Evolutionary conservation across 805 yeast species (phyloP), one percentile per base, ranked within the genome.

Genomic region (Kuraishia hungarica): DNA sequence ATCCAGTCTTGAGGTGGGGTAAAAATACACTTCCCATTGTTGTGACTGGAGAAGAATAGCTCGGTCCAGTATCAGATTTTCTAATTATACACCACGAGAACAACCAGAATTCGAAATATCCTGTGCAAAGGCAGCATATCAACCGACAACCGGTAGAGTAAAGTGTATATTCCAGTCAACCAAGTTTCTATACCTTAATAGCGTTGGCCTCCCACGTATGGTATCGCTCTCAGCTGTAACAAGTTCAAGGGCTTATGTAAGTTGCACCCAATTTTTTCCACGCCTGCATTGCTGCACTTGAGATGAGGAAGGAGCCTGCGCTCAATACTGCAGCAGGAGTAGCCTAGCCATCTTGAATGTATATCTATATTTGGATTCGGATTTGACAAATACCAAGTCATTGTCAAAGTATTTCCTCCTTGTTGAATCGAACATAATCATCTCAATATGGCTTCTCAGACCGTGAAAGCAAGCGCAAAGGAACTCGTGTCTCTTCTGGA

Each of bases 1-100:
- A 90, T 5, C 96, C 97, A 0, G 93, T 79, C 26, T 76, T 81
- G 56, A 90, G 72, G 65, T 90, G 94, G 1, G 96, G 94, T 53
- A 90, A 73, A 62, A 89, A 87, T 0, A 87, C 84, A 56, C 92
- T 85, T 3, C 93, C 92, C 96, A 88, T 88, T 7, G 51, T 52
- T 28, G 20, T 17, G 35, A 10, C n/a, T 35, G 43, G 29, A 26
- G 29, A 26, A n/a, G n/a, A n/a, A n/a, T n/a, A n/a, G n/a, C n/a
- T n/a, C n/a, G n/a, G n/a, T n/a, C n/a, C n/a, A n/a, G 5, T 26
- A 26, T 26, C 29, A 26, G 29, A 26, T 26, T 10, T 26, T 26
- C 8, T 26, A 10, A 10, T 26, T 10, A 26, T 6, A 5, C 29
- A 10, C 29, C 29, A 26, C 29, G 29, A 10, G 5, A 26, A 26